Percentiles rank a stretch among this genome's conserved stretches.
Evolutionary conservation across 2,329 filamentous ascomycete genomes (phyloP).

Genomic region (Lachnellula hyalina): DNA sequence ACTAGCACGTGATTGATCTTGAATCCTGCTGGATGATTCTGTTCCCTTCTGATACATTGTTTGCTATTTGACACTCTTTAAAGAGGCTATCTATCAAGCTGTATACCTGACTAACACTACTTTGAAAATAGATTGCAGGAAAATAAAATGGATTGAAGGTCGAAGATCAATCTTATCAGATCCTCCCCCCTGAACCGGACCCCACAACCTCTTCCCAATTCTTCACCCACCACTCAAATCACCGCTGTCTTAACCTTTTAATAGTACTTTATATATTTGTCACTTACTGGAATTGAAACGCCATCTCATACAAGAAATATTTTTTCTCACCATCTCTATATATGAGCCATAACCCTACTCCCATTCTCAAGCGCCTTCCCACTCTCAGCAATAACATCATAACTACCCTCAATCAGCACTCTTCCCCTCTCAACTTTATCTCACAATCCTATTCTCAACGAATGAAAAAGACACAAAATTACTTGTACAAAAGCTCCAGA

Average conservation of each 20-base stretch:
- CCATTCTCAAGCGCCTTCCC: slow-evolving; percentile 3
- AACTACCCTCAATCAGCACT: slow-evolving; percentile 3
- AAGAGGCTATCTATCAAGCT: no score
- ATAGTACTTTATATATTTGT: neutral
- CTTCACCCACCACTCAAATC: neutral
- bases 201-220: neutral
- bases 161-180: neutral
- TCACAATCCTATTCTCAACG: neutral
- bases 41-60: no score
- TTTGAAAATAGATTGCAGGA: no score
- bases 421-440: neutral
- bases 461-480: neutral
- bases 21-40: no score
- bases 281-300: neutral
- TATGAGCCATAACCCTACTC: slow-evolving; percentile 1
- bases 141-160: neutral
- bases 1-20: no score
- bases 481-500: slow-evolving; percentile 6
- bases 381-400: slow-evolving; percentile 12
- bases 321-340: neutral
- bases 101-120: no score
- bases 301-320: neutral
- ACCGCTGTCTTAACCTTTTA: neutral
- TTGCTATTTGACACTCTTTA: no score
- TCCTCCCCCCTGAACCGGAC: neutral